Percentiles rank a stretch among this genome's conserved stretches.
phyloP scores from a whole-genome alignment of 352 stramenopile species.

The Phytophthora citrophthora region DNA sequence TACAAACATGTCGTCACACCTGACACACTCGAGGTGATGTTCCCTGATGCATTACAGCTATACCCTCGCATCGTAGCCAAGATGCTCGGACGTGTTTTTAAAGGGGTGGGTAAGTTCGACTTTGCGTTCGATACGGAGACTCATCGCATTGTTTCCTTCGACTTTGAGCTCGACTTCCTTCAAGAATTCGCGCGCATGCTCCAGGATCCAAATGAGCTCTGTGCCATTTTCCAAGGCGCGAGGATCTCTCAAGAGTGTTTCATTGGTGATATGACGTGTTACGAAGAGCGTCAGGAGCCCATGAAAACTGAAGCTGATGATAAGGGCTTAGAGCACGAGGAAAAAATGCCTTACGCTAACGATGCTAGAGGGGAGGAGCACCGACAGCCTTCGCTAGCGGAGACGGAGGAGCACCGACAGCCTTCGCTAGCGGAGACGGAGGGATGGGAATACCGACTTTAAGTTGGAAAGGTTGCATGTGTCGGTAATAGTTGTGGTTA shows the following conservation, averaged over 20 bases:
- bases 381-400: conserved; percentile 15
- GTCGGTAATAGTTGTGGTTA: too few relatives aligned
- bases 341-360: neutral
- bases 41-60: conserved; percentile 43
- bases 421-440: conserved; percentile 3
- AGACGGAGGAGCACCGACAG: conserved; percentile 12
- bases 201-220: conserved; percentile 44
- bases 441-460: neutral
- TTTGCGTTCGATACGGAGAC: conserved; percentile 54
- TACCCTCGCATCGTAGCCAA: conserved; percentile 32
- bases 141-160: conserved; percentile 45
- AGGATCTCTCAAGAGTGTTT: conserved; percentile 57
- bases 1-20: conserved; percentile 51
- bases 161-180: conserved; percentile 55
- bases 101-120: conserved; percentile 39
- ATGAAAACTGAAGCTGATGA: neutral
- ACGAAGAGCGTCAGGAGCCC: conserved; percentile 10
- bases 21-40: conserved; percentile 59
- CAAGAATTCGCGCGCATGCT: conserved; percentile 48
- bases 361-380: conserved; percentile 4
- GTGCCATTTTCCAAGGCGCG: conserved; percentile 45
- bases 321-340: neutral
- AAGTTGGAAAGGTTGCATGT: neutral
- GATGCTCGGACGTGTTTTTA: conserved; percentile 42
- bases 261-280: conserved; percentile 51